A percentile compares a stretch with the other conserved stretches of the same genome.
Evolutionary conservation across 2,329 filamentous ascomycete species (phyloP).

Genomic region (Pestalotiopsis sp.): DNA sequence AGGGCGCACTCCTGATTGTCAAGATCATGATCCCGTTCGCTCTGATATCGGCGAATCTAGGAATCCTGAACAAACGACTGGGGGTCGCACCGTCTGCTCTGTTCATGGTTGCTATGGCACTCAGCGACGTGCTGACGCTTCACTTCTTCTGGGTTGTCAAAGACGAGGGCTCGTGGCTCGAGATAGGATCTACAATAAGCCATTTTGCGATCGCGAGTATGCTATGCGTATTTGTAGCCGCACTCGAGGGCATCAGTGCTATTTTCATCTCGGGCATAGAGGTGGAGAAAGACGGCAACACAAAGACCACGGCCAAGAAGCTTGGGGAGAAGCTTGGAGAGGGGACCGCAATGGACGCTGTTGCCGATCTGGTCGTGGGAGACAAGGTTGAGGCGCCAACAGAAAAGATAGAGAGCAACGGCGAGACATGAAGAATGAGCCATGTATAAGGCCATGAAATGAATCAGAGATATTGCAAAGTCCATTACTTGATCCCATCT

Average conservation of each 20-base stretch:
- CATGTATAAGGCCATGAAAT: background rate
- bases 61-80: constrained; percentile 82
- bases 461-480: background rate
- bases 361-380: constrained; percentile 16
- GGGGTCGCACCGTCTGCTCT: constrained; percentile 85
- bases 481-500: background rate
- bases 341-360: constrained; percentile 15
- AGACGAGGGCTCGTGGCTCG: constrained; percentile 95
- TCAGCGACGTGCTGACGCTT: constrained; percentile 88
- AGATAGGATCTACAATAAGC: constrained; percentile 95
- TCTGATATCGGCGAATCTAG: constrained; percentile 90
- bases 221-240: constrained; percentile 88
- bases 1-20: constrained; percentile 82
- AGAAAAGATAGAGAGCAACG: background rate
- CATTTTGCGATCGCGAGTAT: constrained; percentile 93
- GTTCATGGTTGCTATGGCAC: constrained; percentile 92
- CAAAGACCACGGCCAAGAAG: background rate
- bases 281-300: constrained; percentile 43
- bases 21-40: constrained; percentile 95
- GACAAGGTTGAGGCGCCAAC: constrained; percentile 8
- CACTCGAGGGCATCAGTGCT: constrained; percentile 83
- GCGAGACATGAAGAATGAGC: background rate
- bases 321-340: background rate
- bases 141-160: constrained; percentile 98
- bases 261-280: constrained; percentile 81